Evolutionary conservation across 345 rosid genomes (phyloP), one percentile per base, ranked within the genome.

Genomic region (Brassica incana): DNA sequence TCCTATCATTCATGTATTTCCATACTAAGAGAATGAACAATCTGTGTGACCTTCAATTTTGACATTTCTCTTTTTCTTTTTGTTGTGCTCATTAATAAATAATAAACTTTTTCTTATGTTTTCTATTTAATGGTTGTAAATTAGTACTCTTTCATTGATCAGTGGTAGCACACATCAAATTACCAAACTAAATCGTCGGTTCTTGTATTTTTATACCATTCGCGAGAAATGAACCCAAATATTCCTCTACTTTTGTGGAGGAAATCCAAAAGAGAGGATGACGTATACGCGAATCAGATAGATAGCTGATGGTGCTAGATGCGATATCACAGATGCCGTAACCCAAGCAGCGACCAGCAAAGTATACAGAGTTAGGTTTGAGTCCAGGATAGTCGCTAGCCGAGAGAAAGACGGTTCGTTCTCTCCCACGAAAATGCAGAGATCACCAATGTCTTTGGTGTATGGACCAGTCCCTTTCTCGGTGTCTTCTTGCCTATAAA

Each of bases 341-440:
- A 29, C 73, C 73, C 0, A 63, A 69, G 45, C 8, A 2, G 45
- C 20, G 73, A 69, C 73, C 73, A 52, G 62, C 63, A 69, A 69
- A 69, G 73, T 69, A 69, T 6, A 70, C 74, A 1, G 74, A 29
- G 63, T 70, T 70, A 32, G 63, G 74, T 32, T 70, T 70, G 45
- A 70, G 73, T 15, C 73, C 73, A 15, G 63, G 73, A 10, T 50
- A 70, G 8, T 70, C 29, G 45, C 30, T 70, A 30, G 74, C 64
- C 1, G n/a, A n/a, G 63, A 54, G 45, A 30, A 70, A 32, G 54
- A 70, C 5, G 45, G 74, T 70, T 70, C 63, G 74, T 70, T 70
- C 9, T 70, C 61, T 6, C 63, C 63, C 40, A 70, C 16, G 45
- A 70, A 54, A 70, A 70, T 52, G 14, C 74, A 70, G 43, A 54